Evolutionary conservation across 2,329 filamentous ascomycete genomes (phyloP), one percentile per base, ranked within the genome.

Genomic region (Dactylellina haptotyla): DNA sequence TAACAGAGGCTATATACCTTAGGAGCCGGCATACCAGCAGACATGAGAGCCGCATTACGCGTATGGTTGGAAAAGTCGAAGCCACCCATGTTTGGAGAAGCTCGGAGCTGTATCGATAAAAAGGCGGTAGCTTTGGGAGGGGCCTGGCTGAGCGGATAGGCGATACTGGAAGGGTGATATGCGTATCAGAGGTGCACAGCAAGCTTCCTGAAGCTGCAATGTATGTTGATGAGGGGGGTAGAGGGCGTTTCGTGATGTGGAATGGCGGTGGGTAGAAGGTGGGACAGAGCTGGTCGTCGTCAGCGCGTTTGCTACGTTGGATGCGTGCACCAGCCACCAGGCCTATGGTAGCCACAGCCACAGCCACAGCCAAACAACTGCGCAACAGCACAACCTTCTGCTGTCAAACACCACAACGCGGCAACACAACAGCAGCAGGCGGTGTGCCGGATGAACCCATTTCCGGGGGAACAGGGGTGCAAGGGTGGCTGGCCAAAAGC

Each of bases 11-110:
- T n/a, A 5, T 20, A 20, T 75, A 75, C 70, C 85, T 97, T 98
- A 79, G 96, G 95, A 73, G 98, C 86, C 75, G 95, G 95, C 58
- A 98, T 90, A 78, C 96, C 96, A 83, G 90, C 89, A 79, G 94
- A 92, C 82, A 98, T 94, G 78, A 99, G 88, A 76, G 94, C 94
- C 81, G 90, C 88, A 88, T 99, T 99, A 85, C 95, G 92, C 87
- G 97, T 97, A 88, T 98, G 95, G 87, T 99, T 99, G 83, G 93
- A 96, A 87, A 99, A 99, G 85, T 98, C 93, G 87, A 97, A 97
- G 84, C 93, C 93, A 79, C 91, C 89, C 95, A 99, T 99, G 79
- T 80, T 89, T n/a, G 83, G 77, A 45, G 51, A 65, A 71, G 39
- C 59, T 39, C 28, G 9, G 10, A 43, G 58, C 50, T 39, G 20